Evolutionary conservation across 441 rosid genomes (phyloP), one percentile per base, ranked within the genome.

Genomic region (Gossypium schwendimanii): DNA sequence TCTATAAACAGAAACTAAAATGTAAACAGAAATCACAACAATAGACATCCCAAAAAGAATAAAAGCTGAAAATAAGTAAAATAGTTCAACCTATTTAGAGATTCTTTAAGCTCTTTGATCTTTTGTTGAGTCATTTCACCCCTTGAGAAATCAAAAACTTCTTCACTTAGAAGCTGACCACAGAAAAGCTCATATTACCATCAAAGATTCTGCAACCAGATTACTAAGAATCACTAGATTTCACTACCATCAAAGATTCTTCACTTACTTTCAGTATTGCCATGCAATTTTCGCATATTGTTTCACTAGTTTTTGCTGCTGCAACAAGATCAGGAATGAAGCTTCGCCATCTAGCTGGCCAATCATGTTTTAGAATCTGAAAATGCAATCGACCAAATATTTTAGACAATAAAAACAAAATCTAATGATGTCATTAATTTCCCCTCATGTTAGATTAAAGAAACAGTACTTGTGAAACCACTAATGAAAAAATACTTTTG

Each of bases 271-370:
- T 96, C 77, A 96, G 81, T 77, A 96, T 96, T 53, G 84, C 87
- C 99, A 96, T 96, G 93, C 98, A 94, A 87, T 96, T 96, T 77
- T 94, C 98, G 69, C 99, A 96, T 73, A 96, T 91, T 28, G 98
- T 96, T 94, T 96, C 99, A 12, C 97, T 96, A 41, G 99, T 91
- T 87, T 91, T 96, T 71, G 99, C 98, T 24, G 99, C 99, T 4
- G 98, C 89, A 85, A 96, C 98, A 75, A 96, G 94, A 85, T 94
- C 99, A 36, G 99, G 99, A 78, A 96, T 90, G 83, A 96, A 96
- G 85, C 98, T 92, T 76, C 82, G 84, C 99, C 98, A 96, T 78
- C 98, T 92, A 71, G 88, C 85, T 28, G 98, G 99, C 99, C 99
- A 96, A 76, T 96, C 99, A 80, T 96, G 99, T 84, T 96, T 96